Evolutionary conservation across 768 basidiomycete species (phyloP).

Genomic region (Russula sp.): DNA sequence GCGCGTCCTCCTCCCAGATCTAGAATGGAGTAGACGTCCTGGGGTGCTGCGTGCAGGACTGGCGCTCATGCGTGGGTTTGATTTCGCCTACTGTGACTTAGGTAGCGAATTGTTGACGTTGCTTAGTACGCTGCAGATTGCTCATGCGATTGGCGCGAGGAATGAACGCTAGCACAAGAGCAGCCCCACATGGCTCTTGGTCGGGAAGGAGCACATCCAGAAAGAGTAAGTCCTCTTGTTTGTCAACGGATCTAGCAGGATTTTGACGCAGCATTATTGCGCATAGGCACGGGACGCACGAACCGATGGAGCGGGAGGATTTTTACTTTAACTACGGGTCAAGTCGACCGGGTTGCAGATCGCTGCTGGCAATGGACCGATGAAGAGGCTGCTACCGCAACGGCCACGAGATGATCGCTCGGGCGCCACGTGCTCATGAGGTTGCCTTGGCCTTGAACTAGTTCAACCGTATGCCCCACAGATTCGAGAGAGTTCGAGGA

Average conservation of each 20-base stretch:
- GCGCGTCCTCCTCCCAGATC: neutral
- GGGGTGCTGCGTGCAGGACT: conserved; percentile 7
- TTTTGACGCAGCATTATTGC: neutral
- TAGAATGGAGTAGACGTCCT: conserved; percentile 2
- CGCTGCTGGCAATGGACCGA: neutral
- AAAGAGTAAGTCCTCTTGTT: neutral
- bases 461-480: too few species aligned
- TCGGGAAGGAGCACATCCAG: neutral
- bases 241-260: neutral
- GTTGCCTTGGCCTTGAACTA: neutral
- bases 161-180: neutral
- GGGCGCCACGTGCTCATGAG: neutral
- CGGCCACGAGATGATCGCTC: neutral
- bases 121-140: neutral
- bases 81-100: neutral
- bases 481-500: too few species aligned
- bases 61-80: conserved; percentile 17
- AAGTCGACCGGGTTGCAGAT: neutral
- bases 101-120: neutral
- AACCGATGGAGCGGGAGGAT: conserved; percentile 7
- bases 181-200: neutral
- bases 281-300: neutral
- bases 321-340: neutral
- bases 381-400: neutral
- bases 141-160: neutral